These are phyloP conservation scores for Linanthus parryae DNA, from an alignment of 148 eudicot genomes.

Conservation along the genomic window DNA sequence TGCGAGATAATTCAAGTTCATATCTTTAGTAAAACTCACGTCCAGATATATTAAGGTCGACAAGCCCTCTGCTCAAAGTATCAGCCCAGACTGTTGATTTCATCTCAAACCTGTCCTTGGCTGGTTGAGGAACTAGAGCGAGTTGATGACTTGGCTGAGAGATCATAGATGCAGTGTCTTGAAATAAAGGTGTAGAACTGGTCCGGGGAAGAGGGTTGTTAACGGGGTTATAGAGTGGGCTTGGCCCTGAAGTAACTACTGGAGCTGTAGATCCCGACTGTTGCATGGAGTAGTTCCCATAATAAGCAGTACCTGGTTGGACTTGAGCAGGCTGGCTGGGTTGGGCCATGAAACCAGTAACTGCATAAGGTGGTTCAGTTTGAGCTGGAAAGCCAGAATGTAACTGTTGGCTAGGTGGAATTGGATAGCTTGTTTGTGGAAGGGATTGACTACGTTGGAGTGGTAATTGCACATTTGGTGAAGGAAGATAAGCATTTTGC, in stretches of 20 bases:
- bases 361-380: constrained; percentile 14
- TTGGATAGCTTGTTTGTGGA: constrained; percentile 19
- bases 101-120: constrained; percentile 70
- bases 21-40: no score
- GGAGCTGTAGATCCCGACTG: no score
- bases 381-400: no score
- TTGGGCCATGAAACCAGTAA: constrained; percentile 23
- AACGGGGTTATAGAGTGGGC: no score
- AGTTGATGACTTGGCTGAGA: constrained; percentile 30
- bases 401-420: constrained; percentile 18
- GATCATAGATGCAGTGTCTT: constrained; percentile 16
- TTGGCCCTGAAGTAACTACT: no score
- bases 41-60: constrained; percentile 89
- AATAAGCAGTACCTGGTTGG: constrained; percentile 16
- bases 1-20: no score
- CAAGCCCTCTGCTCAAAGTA: constrained; percentile 87
- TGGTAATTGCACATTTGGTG: no score
- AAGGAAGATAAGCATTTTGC: no score
- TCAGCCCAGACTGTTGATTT: constrained; percentile 97
- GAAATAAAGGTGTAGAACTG: constrained; percentile 13
- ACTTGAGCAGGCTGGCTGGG: constrained; percentile 11
- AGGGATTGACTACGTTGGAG: no score
- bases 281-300: constrained; percentile 29
- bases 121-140: constrained; percentile 53
- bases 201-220: no score